Conservation (phyloP, 2,329 filamentous ascomycete species). For the Neodidymelliopsis sp. region DNA sequence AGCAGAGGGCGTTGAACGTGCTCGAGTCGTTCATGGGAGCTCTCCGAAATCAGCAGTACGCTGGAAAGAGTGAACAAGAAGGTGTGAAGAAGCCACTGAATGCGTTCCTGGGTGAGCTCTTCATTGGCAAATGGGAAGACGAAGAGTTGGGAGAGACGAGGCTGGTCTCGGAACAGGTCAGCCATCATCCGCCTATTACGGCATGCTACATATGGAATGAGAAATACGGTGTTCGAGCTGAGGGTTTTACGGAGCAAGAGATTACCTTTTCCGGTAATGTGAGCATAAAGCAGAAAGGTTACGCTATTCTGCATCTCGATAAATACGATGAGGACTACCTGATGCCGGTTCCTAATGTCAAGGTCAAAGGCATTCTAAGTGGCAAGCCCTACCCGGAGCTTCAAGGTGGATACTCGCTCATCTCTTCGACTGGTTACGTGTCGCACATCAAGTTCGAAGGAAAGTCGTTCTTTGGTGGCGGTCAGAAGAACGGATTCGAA, state of each 20-base stretch:
- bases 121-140: slow-evolving; percentile 48
- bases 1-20: slow-evolving; percentile 54
- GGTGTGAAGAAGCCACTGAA: slow-evolving; percentile 61
- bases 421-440: slow-evolving; percentile 52
- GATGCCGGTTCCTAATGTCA: slow-evolving; percentile 55
- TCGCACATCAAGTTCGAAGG: slow-evolving; percentile 55
- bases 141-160: slow-evolving; percentile 50
- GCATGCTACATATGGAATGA: slow-evolving; percentile 58
- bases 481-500: slow-evolving; percentile 52
- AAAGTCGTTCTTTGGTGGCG: slow-evolving; percentile 51
- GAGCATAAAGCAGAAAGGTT: slow-evolving; percentile 57
- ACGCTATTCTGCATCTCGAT: slow-evolving; percentile 55
- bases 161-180: slow-evolving; percentile 56
- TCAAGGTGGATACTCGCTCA: slow-evolving; percentile 51
- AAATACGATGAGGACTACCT: slow-evolving; percentile 55
- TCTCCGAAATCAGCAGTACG: slow-evolving; percentile 58
- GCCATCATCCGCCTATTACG: slow-evolving; percentile 57
- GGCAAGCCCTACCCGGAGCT: slow-evolving; percentile 56
- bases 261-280: slow-evolving; percentile 56
- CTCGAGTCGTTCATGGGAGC: slow-evolving; percentile 59
- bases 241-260: slow-evolving; percentile 57
- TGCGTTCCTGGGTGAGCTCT: slow-evolving; percentile 59
- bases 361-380: slow-evolving; percentile 55
- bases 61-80: slow-evolving; percentile 51
- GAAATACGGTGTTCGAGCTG: slow-evolving; percentile 52